Evolutionary conservation across 1,284 basidiomycete species (phyloP).

Genomic region (Marasmius oreades): DNA sequence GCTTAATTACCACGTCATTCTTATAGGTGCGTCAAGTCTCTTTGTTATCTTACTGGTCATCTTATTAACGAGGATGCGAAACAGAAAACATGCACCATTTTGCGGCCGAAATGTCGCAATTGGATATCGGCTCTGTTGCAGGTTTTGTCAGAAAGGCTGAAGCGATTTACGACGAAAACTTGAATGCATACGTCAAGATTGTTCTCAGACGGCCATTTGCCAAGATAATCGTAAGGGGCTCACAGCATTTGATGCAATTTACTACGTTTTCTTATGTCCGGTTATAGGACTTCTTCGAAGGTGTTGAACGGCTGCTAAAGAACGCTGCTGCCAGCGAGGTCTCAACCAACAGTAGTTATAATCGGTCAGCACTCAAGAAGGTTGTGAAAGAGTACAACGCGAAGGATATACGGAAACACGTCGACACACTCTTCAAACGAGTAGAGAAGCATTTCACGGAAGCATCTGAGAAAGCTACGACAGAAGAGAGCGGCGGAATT

Average conservation of each 20-base stretch:
- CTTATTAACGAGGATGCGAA: constrained; percentile 6
- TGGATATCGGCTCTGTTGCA: constrained; percentile 66
- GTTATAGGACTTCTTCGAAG: constrained; percentile 89
- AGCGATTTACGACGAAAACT: constrained; percentile 84
- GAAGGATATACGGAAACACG: constrained; percentile 85
- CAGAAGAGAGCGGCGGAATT: constrained; percentile 55
- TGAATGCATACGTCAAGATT: constrained; percentile 83
- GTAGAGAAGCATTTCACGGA: constrained; percentile 96
- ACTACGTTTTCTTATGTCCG: constrained; percentile 2
- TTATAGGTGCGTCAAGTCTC: constrained; percentile 68
- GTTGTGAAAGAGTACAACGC: constrained; percentile 81
- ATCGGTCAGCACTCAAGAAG: constrained; percentile 76
- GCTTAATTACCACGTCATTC: constrained; percentile 92
- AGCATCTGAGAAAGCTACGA: constrained; percentile 60
- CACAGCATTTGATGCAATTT: background rate
- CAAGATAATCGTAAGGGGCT: constrained; percentile 84
- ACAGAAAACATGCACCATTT: constrained; percentile 97
- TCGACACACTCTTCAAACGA: constrained; percentile 86
- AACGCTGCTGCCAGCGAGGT: constrained; percentile 83
- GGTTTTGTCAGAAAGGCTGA: constrained; percentile 76
- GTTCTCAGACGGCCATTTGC: constrained; percentile 85
- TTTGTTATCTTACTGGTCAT: background rate
- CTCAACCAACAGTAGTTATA: constrained; percentile 74
- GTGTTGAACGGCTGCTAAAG: constrained; percentile 81
- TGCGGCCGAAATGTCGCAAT: constrained; percentile 72